phyloP scores from a whole-genome alignment of 768 basidiomycete species.

The Xerocomus spinulosus region DNA sequence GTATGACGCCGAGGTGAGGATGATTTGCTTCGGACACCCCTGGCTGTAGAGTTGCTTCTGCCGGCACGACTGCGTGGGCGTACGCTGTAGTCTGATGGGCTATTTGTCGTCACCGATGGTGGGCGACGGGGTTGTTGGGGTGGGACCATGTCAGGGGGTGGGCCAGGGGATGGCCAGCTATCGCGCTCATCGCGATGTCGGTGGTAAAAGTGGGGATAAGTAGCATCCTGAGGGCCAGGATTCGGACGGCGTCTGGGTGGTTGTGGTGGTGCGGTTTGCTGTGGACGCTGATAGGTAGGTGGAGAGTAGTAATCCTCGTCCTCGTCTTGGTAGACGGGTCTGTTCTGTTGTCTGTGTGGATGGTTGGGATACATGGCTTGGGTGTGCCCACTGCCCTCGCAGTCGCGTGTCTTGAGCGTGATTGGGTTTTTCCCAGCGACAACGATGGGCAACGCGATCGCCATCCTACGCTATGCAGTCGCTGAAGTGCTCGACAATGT shows the following conservation, averaged over 20 bases:
- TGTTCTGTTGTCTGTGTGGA: neutral
- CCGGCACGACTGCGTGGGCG: constrained; percentile 15
- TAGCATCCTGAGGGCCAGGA: constrained; percentile 5
- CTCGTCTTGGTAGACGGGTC: constrained; percentile 9
- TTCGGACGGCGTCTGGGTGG: constrained; percentile 17
- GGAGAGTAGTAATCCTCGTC: constrained; percentile 13
- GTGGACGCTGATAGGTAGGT: constrained; percentile 5
- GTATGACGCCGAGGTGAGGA: constrained; percentile 20
- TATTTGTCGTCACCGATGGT: constrained; percentile 15
- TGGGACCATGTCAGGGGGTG: constrained; percentile 6
- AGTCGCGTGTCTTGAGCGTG: too few relatives aligned
- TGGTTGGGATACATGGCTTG: constrained; percentile 10
- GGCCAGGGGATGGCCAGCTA: constrained; percentile 9
- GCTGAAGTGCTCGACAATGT: constrained; percentile 17
- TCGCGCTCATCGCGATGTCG: constrained; percentile 24
- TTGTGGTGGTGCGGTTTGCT: neutral
- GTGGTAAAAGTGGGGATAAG: constrained; percentile 9
- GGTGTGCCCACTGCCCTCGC: constrained; percentile 1
- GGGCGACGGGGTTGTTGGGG: constrained; percentile 17
- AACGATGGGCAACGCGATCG: constrained; percentile 31
- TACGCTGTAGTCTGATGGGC: constrained; percentile 14
- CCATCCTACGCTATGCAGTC: constrained; percentile 17
- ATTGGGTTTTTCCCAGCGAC: too few relatives aligned
- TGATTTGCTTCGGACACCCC: constrained; percentile 14
- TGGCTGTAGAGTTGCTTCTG: constrained; percentile 18